Evolutionary conservation across 2,329 filamentous ascomycete genomes (phyloP), one percentile per base, ranked within the genome.

Genomic region (Penicillium sp.): DNA sequence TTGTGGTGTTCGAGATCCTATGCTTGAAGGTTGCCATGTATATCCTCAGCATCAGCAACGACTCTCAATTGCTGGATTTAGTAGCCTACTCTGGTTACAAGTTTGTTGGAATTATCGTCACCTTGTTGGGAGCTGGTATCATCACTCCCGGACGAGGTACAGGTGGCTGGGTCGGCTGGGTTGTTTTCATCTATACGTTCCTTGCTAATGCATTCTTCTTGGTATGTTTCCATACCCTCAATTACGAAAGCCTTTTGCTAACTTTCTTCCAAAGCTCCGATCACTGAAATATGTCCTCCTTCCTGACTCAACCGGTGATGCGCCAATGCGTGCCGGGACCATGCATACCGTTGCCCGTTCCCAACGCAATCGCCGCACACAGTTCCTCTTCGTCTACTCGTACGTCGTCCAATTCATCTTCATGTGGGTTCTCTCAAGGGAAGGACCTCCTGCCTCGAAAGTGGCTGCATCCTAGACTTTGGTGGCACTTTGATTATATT

Each of bases 11-110:
- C 54, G 94, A 99, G 76, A 93, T 99, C 50, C 69, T 94, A n/a
- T 85, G 90, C 38, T 78, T 99, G 62, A 96, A 96, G 76, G 79
- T 96, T 24, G 94, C 93, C 52, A 95, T 90, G 72, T 99, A 97
- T 70, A 85, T 99, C 55, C 77, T 99, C 51, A 91, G 85, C 75
- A 97, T 99, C 73, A 95, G 87, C 65, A 96, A 94, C 70, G 90
- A 96, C 64, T 94, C 89, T 16, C 94, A 97, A 71, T 83, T 97
- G 52, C 83, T 97, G 58, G 94, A 99, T 67, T 77, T 99, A 51
- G 88, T 99, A 54, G 95, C 95, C 5, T 99, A 99, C 76, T 93
- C 89, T 2, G 95, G 95, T 20, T 99, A 99, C 78, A 99, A 99
- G 74, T 99, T 99, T 68, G 93, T 99, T 26, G 94, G 93, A 30